phyloP scores from a whole-genome alignment of 106 monocot species.

The Narthecium ossifragum region DNA sequence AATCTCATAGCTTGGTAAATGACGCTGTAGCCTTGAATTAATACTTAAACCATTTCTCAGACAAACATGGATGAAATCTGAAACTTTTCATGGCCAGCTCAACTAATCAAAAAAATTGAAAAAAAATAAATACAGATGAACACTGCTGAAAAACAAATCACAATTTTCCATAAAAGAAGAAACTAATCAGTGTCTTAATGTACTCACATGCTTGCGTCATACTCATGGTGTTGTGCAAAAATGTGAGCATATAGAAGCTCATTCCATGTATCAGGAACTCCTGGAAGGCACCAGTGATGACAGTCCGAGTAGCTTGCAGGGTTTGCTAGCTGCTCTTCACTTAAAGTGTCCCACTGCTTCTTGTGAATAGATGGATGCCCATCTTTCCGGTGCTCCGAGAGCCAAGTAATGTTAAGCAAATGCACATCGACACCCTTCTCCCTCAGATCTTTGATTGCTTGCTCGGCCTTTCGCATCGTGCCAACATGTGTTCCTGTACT shows the following conservation, averaged over 20 bases:
- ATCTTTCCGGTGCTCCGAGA: constrained; percentile 80
- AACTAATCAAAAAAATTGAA: too few species aligned
- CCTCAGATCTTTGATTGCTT: constrained; percentile 22
- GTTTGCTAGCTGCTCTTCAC: constrained; percentile 42
- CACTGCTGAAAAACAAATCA: too few species aligned
- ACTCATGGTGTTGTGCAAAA: constrained; percentile 18
- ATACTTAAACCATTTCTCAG: too few species aligned
- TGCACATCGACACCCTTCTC: constrained; percentile 43
- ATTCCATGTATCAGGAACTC: constrained; percentile 88
- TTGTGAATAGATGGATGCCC: constrained; percentile 70
- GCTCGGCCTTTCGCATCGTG: constrained; percentile 41
- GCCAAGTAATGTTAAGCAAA: constrained; percentile 61
- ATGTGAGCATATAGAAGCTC: constrained; percentile 60
- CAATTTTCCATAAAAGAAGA: too few species aligned
- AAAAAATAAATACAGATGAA: too few species aligned
- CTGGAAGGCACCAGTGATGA: constrained; percentile 89
- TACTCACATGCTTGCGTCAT: too few species aligned
- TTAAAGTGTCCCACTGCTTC: constrained; percentile 58
- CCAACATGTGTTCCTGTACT: constrained; percentile 39
- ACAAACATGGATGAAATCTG: too few species aligned
- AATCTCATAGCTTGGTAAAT: too few species aligned
- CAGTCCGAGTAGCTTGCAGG: constrained; percentile 71
- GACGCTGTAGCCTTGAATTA: too few species aligned
- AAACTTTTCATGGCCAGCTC: too few species aligned
- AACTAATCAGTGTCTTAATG: too few species aligned